Evolutionary conservation across 2,329 filamentous ascomycete genomes (phyloP).

Genomic region (Botryotinia narcissicola): DNA sequence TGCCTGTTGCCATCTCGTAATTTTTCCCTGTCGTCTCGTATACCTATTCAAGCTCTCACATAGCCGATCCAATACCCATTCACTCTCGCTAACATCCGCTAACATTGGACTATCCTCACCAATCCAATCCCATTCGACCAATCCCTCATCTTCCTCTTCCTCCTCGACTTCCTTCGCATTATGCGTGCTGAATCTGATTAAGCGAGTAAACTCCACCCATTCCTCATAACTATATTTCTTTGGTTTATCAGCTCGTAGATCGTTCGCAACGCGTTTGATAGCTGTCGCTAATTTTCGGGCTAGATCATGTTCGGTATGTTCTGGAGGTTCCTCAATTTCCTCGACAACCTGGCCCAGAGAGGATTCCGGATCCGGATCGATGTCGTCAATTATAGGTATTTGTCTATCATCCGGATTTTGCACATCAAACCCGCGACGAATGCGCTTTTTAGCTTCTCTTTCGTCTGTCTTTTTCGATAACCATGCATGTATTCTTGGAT

Average conservation of each 20-base stretch:
- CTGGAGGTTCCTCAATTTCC: slow-evolving; percentile 41
- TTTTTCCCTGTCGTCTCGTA: slow-evolving; percentile 34
- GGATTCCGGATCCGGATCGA: slow-evolving; percentile 13
- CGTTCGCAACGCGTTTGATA: slow-evolving; percentile 55
- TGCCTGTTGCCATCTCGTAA: slow-evolving; percentile 23
- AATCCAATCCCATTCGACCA: slow-evolving; percentile 72
- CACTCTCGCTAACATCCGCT: slow-evolving; percentile 58
- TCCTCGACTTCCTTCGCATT: slow-evolving; percentile 37
- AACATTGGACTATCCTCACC: slow-evolving; percentile 67
- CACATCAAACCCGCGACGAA: slow-evolving; percentile 39
- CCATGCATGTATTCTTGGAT: slow-evolving; percentile 45
- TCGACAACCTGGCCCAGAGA: slow-evolving; percentile 19
- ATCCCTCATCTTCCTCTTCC: slow-evolving; percentile 55
- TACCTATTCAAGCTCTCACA: slow-evolving; percentile 58
- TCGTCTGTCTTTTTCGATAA: slow-evolving; percentile 42
- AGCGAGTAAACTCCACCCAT: slow-evolving; percentile 63
- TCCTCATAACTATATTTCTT: slow-evolving; percentile 65
- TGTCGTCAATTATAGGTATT: slow-evolving; percentile 3
- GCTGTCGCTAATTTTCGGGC: slow-evolving; percentile 54
- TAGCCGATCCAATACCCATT: slow-evolving; percentile 65
- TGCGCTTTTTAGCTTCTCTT: slow-evolving; percentile 44
- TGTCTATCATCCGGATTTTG: slow-evolving; percentile 38
- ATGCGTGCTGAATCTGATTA: slow-evolving; percentile 56
- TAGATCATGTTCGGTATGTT: slow-evolving; percentile 47
- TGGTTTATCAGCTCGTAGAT: slow-evolving; percentile 47